Percentiles rank a stretch among this genome's conserved stretches.
Evolutionary conservation across 345 rosid genomes (phyloP).

Genomic region (Moringa oleifera): DNA sequence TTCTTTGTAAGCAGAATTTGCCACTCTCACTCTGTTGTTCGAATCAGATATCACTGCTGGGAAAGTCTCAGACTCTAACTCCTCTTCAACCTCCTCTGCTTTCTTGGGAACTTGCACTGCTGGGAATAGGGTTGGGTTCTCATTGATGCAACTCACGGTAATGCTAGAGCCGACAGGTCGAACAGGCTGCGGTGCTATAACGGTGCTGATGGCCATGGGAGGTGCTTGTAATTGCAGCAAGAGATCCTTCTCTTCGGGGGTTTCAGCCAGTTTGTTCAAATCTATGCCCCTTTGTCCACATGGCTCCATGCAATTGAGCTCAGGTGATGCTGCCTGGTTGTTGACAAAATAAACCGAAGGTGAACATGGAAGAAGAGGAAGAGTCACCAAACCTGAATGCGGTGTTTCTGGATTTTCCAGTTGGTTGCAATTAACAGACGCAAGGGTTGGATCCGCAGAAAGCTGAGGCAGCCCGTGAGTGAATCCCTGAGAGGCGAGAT

Average conservation of each 20-base stretch:
- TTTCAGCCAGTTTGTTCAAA: conserved; percentile 45
- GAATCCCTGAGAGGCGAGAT: conserved; percentile 34
- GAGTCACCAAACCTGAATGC: conserved; percentile 51
- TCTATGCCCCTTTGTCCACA: conserved; percentile 37
- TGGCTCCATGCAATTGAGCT: conserved; percentile 34
- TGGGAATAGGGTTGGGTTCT: conserved; percentile 11
- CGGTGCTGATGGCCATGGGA: conserved; percentile 13
- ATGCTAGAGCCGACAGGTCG: conserved; percentile 82
- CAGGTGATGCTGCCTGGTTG: conserved; percentile 14
- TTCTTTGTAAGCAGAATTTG: conserved; percentile 84
- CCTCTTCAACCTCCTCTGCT: conserved; percentile 71
- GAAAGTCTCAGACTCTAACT: conserved; percentile 59
- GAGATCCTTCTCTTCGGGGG: conserved; percentile 55
- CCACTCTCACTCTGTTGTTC: conserved; percentile 70
- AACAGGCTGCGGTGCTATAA: conserved; percentile 65
- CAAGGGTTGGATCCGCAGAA: conserved; percentile 22
- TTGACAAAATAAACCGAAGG: conserved; percentile 18
- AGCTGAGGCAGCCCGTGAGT: conserved; percentile 26
- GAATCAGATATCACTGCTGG: conserved; percentile 80
- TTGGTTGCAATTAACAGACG: conserved; percentile 14
- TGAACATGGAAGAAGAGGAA: conserved; percentile 67
- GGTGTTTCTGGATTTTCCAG: conserved; percentile 21
- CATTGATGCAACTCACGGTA: conserved; percentile 52
- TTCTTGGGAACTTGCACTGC: conserved; percentile 29
- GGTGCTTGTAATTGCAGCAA: conserved; percentile 57